Evolutionary conservation across 257 asterid genomes (phyloP), one percentile per base, ranked within the genome.

Genomic region (Agastache rugosa): DNA sequence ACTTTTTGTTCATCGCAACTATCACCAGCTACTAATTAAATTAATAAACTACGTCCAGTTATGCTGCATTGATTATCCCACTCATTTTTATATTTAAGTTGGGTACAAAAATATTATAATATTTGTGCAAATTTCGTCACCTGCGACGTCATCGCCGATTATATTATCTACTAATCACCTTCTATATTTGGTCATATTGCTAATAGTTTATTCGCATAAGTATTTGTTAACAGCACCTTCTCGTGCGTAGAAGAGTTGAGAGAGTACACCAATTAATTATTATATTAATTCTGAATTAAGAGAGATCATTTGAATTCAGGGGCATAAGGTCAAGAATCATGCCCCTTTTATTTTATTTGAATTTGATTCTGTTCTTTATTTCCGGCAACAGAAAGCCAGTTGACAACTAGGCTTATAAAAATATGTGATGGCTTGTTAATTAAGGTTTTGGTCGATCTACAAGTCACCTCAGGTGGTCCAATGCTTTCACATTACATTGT

Each of bases 81-180:
- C 77, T 67, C 74, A 41, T n/a, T 78, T 56, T 76, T 6, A 74
- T 73, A 77, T 72, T 11, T 54, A 39, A 53, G 67, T 76, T 60
- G 79, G 71, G 78, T 23, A 47, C 71, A 22, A 1, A 67, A 56
- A 23, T 29, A 74, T 66, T 78, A 63, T 78, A 79, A 65, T 69
- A 77, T 48, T 31, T 76, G 72, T n/a, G 59, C 69, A 45, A 76
- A 73, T 81, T 63, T 63, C 97, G 76, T 90, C 91, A 87, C 75
- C 76, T 74, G 67, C 48, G 86, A 44, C 89, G 86, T 88, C 95
- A 88, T 74, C 83, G 25, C 59, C 79, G 63, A 82, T 75, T 87
- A 81, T 67, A 54, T 55, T 80, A 80, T 22, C 27, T 2, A 6
- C 34, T 59, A 17, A 67, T 60, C 20, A 59, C 82, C 81, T 87